These are phyloP conservation scores for Haplographium delicatum DNA, from an alignment of 495 filamentous ascomycete genomes.

Conservation along the genomic window DNA sequence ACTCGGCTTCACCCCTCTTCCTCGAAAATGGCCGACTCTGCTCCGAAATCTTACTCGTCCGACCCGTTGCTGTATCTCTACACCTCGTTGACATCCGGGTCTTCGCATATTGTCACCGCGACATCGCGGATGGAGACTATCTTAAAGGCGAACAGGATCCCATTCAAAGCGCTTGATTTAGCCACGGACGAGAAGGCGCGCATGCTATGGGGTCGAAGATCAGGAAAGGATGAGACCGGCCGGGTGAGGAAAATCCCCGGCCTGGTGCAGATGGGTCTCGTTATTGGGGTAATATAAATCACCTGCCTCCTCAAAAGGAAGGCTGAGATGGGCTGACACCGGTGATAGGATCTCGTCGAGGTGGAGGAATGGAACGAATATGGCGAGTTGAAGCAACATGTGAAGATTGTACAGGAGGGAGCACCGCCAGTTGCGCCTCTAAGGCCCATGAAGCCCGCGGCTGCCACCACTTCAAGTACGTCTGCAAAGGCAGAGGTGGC, in stretches of 20 bases:
- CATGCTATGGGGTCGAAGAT: constrained; percentile 83
- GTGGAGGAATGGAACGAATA: constrained; percentile 99
- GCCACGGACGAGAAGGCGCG: constrained; percentile 89
- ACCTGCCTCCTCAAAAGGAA: too few relatives aligned
- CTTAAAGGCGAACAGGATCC: constrained; percentile 88
- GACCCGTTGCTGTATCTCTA: constrained; percentile 87
- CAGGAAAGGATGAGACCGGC: constrained; percentile 50
- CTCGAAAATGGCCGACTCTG: constrained; percentile 25
- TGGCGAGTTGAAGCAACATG: constrained; percentile 83
- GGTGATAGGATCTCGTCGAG: constrained; percentile 76
- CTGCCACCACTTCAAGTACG: constrained; percentile 10
- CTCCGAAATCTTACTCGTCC: constrained; percentile 52
- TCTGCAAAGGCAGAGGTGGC: constrained; percentile 19
- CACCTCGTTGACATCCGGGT: constrained; percentile 91
- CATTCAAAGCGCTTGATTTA: constrained; percentile 87
- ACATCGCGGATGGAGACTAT: constrained; percentile 95
- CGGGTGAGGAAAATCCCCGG: constrained; percentile 80
- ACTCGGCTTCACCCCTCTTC: neutral
- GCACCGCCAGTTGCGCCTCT: too few relatives aligned
- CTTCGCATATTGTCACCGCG: constrained; percentile 95
- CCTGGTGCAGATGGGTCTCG: constrained; percentile 78
- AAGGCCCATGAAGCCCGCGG: constrained; percentile 18
- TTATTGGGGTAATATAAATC: constrained; percentile 82
- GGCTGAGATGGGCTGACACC: constrained; percentile 3
- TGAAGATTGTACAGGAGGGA: constrained; percentile 55